Evolutionary conservation across 2,329 filamentous ascomycete species (phyloP), one percentile per base, ranked within the genome.

Genomic region (Stemphylium vesicarium): DNA sequence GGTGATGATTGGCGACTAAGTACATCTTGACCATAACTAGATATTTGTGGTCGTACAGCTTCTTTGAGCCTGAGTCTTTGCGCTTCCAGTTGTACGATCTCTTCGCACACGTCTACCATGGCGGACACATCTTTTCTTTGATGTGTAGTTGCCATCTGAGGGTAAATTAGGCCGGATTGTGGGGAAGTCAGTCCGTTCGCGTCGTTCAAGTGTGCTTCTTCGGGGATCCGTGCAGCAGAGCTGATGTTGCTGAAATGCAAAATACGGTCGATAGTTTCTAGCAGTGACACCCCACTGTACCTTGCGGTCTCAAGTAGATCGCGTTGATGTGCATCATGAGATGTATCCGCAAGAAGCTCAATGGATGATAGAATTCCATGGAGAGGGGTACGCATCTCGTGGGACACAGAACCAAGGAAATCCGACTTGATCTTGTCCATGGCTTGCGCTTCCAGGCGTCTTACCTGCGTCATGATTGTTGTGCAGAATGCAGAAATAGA

Each of bases 231-330:
- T 29, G 35, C 31, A 16, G 35, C 24, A 10, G 51, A 50, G 32
- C 51, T 54, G 11, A 54, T 54, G 15, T 54, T 54, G 3, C 46
- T 54, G 35, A 54, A 54, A 50, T 54, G 48, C 9, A 54, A 33
- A n/a, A 54, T 29, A 32, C 47, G 51, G 10, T 54, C 51, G 11
- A 54, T 54, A 2, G 51, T 54, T 26, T 54, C 47, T 11, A 54
- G 51, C 15, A 54, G 16, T 13, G 40, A 54, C 9, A 50, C 11
- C 7, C 51, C 46, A 9, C 51, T 54, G 40, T 54, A 54, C 9
- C 40, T 36, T 7, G 51, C 51, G 0, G 46, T 54, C 22, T 54
- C 51, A 6, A 54, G 35, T 10, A 54, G 31, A 20, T 54, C 51
- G 16, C 31, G 40, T 35, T 54, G 51, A 31, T 54, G 46, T 11